These are phyloP conservation scores for Penicillium capsulatum DNA, from an alignment of 2,329 filamentous ascomycete genomes.

Conservation along the genomic window DNA sequence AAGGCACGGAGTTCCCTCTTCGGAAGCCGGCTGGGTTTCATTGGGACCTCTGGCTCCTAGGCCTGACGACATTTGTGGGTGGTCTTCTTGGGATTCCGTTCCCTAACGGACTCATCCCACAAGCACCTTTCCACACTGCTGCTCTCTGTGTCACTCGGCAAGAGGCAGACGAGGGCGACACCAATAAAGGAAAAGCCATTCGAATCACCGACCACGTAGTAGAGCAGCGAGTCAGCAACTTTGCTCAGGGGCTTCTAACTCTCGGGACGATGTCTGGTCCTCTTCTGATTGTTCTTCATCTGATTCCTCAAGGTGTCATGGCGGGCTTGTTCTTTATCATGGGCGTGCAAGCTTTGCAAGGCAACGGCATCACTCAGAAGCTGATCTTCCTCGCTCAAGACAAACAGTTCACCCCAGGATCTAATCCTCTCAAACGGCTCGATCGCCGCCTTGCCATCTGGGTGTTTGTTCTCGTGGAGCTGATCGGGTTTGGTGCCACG, in stretches of 20 bases:
- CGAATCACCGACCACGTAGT: slow-evolving; percentile 60
- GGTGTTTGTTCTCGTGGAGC: slow-evolving; percentile 65
- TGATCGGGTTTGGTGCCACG: slow-evolving; percentile 69
- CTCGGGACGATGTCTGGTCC: slow-evolving; percentile 75
- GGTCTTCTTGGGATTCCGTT: slow-evolving; percentile 74
- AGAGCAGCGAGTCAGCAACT: slow-evolving; percentile 74
- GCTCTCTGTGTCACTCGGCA: slow-evolving; percentile 67
- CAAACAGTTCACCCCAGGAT: slow-evolving; percentile 53
- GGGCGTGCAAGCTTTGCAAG: slow-evolving; percentile 72
- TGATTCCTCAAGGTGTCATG: slow-evolving; percentile 74
- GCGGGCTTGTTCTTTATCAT: slow-evolving; percentile 82
- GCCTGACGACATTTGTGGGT: slow-evolving; percentile 69
- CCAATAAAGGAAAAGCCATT: slow-evolving; percentile 53
- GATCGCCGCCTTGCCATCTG: slow-evolving; percentile 63
- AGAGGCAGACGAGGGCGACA: slow-evolving; percentile 54
- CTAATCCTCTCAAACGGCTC: slow-evolving; percentile 59
- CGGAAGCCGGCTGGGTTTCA: slow-evolving; percentile 79
- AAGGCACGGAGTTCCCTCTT: slow-evolving; percentile 77
- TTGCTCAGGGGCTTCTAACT: slow-evolving; percentile 72
- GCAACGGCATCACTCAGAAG: slow-evolving; percentile 73
- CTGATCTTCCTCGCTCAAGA: slow-evolving; percentile 67
- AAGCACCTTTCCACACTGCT: slow-evolving; percentile 77
- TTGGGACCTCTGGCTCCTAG: slow-evolving; percentile 79
- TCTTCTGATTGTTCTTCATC: slow-evolving; percentile 66
- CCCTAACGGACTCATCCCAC: slow-evolving; percentile 77